Evolutionary conservation across 2,329 filamentous ascomycete species (phyloP), one percentile per base, ranked within the genome.

Genomic region (Fusarium clavum): DNA sequence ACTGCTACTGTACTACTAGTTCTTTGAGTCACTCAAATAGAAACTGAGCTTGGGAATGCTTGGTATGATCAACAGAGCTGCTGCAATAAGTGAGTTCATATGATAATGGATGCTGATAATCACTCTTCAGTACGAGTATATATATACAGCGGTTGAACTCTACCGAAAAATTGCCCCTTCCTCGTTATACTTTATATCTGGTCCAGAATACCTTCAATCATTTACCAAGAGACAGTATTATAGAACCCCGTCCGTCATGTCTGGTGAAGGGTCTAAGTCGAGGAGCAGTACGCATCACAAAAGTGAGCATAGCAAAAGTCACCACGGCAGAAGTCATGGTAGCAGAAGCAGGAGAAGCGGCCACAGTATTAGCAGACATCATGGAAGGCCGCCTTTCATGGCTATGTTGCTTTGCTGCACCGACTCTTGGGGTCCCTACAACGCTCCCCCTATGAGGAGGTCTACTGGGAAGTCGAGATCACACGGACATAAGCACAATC

Each of bases 1-100:
- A 67, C 69, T 75, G 74, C 70, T 64, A 70, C 65, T 76, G 74
- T 76, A 76, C 72, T 65, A 76, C 66, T 61, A 76, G 75, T 73
- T 63, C 73, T 66, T 76, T 70, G 72, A 66, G 65, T 70, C 63
- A 61, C 52, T 63, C 64, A 58, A 72, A 75, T 74, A 75, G 61
- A 76, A 66, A 61, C 27, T 64, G 70, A 67, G 70, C 69, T 67
- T 51, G 44, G 61, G 47, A 72, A 49, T 55, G 67, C 54, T 72
- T 66, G 60, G 48, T 64, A 61, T 70, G 58, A 69, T 57, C 49
- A 67, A 61, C 30, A 20, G 27, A 57, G 20, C 62, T 63, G 47
- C 44, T 38, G 45, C 34, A 52, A 22, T 14, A 20, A 57, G 40
- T 69, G 52, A 62, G 53, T 57, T 27, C 57, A 47, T 44, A 53